Evolutionary conservation across 2,329 filamentous ascomycete genomes (phyloP), one percentile per base, ranked within the genome.

Genomic region (Podosphaera fusca): DNA sequence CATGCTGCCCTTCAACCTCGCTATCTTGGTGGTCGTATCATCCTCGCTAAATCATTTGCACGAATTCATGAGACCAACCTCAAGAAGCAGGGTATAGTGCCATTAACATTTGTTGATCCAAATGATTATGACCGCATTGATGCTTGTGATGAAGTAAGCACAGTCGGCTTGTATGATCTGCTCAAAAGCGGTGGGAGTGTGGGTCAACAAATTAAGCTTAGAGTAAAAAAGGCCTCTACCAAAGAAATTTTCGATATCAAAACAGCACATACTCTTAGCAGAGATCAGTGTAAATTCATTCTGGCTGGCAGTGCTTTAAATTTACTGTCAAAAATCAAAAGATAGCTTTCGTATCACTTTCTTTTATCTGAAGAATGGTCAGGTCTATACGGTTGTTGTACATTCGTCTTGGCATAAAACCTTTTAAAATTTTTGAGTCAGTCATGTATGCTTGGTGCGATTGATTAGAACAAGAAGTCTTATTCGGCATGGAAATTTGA

Each of bases 71-170:
- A 98, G 80, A 98, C 92, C 77, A 98, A 98, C 81, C 75, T 98
- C 77, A 98, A 98, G 87, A 98, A 98, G 84, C 92, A 98, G 81
- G 92, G 92, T 74, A 95, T 98, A 90, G 85, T 98, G 75, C 92
- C 92, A 67, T 80, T 98, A 63, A 96, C 89, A 67, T 98, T 98
- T 75, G 74, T 81, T 58, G 82, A 96, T 70, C 90, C 94, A 71
- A 76, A 78, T 29, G 92, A 96, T 70, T 96, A 95, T 68, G 86
- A 92, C 66, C 73, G 74, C 61, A 85, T 98, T 61, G 74, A 78
- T 56, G 88, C 89, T 0, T 86, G 88, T 61, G 92, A 98, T 68
- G 75, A 82, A 64, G 85, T 96, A 31, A 74, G 75, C 59, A 96
- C 90, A 0, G 77, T 88, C 42, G 92, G 92, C 0, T 71, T 98